A percentile compares a stretch with the other conserved stretches of the same genome.
Evolutionary conservation across 495 filamentous ascomycete species (phyloP).

Genomic region (Echria macrotheca): DNA sequence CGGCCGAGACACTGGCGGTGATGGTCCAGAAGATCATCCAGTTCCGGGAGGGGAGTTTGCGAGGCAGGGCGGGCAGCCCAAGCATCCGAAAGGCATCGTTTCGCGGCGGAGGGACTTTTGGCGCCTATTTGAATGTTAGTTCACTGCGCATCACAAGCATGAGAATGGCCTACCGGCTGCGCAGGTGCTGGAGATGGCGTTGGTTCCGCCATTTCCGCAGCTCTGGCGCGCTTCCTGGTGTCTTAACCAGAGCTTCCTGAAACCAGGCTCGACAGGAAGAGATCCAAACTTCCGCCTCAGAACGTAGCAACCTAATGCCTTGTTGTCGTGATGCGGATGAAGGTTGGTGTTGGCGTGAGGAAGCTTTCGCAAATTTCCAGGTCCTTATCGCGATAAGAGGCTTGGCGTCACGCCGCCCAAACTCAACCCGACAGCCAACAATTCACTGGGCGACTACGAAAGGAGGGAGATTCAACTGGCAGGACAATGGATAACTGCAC

Average conservation of each 20-base stretch:
- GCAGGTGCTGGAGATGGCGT: slow-evolving; percentile 16
- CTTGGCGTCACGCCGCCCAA: neutral
- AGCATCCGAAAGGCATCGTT: slow-evolving; percentile 73
- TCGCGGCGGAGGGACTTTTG: slow-evolving; percentile 46
- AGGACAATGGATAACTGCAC: too few relatives aligned
- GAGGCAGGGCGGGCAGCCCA: slow-evolving; percentile 72
- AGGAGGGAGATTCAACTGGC: too few relatives aligned
- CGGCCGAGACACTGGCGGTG: slow-evolving; percentile 67
- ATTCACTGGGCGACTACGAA: too few relatives aligned
- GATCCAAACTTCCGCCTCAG: too few relatives aligned
- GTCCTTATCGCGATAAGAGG: slow-evolving; percentile 17
- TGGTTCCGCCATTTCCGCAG: slow-evolving; percentile 23
- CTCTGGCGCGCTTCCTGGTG: slow-evolving; percentile 2
- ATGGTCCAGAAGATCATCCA: slow-evolving; percentile 93
- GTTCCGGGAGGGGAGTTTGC: slow-evolving; percentile 89
- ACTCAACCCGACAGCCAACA: too few relatives aligned
- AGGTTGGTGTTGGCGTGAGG: too few relatives aligned
- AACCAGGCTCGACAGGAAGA: too few relatives aligned
- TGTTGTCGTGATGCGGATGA: too few relatives aligned
- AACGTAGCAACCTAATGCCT: too few relatives aligned
- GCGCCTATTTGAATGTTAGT: slow-evolving; percentile 17
- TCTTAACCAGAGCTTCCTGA: too few relatives aligned
- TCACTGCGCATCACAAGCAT: neutral
- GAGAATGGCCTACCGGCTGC: slow-evolving; percentile 13
- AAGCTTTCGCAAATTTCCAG: slow-evolving; percentile 12